A percentile compares a stretch with the other conserved stretches of the same genome.
Evolutionary conservation across 305 asterid species (phyloP).

Genomic region (Fraxinus latifolia): DNA sequence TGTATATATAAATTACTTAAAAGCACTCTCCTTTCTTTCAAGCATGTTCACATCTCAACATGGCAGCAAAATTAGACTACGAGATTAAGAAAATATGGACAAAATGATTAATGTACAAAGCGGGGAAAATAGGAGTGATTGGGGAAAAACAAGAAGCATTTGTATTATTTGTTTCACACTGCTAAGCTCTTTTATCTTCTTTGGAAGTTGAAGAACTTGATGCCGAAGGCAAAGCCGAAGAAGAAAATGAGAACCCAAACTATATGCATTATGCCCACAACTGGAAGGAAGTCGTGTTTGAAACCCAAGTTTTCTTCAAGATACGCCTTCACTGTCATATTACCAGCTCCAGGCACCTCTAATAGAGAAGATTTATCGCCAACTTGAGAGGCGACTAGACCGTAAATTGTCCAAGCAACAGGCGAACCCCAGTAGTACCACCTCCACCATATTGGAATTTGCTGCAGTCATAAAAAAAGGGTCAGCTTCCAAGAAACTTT

Average conservation of each 20-base stretch:
- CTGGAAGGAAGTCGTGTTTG: slow-evolving; percentile 37
- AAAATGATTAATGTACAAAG: neutral
- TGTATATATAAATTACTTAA: neutral
- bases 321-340: slow-evolving; percentile 29
- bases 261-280: slow-evolving; percentile 36
- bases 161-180: neutral
- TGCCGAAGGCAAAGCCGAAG: slow-evolving; percentile 35
- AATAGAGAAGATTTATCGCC: slow-evolving; percentile 29
- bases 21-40: neutral
- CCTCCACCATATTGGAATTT: slow-evolving; percentile 60
- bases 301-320: slow-evolving; percentile 36
- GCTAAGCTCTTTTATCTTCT: slow-evolving; percentile 29
- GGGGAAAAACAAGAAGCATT: neutral
- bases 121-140: neutral
- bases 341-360: slow-evolving; percentile 41
- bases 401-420: slow-evolving; percentile 51
- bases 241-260: slow-evolving; percentile 37
- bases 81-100: neutral
- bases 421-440: slow-evolving; percentile 61
- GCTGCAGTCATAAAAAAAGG: slow-evolving; percentile 22
- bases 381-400: slow-evolving; percentile 38
- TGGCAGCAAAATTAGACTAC: neutral
- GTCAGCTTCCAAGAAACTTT: neutral
- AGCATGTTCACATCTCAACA: neutral
- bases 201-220: slow-evolving; percentile 51